These are phyloP conservation scores for Knoxia roxburghii DNA, from an alignment of 257 asterid genomes.

Conservation along the genomic window DNA sequence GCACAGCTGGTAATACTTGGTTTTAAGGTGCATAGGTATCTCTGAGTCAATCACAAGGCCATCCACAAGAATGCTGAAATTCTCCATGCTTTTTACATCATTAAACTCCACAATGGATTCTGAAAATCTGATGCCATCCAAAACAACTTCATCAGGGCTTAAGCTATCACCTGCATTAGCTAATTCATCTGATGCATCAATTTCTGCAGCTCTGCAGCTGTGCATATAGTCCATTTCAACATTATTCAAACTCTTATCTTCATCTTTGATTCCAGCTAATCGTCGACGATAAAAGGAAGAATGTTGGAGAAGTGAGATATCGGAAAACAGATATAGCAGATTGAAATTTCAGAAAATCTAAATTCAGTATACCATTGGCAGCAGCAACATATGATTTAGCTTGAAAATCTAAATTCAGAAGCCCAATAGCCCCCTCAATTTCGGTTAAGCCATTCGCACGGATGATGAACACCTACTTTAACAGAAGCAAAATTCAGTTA, in stretches of 20 bases:
- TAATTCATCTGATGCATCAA: constrained; percentile 12
- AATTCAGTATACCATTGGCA: constrained; percentile 22
- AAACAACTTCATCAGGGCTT: constrained; percentile 25
- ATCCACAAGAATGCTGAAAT: constrained; percentile 44
- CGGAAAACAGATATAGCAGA: not conserved
- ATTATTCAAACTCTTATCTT: constrained; percentile 5
- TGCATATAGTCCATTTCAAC: constrained; percentile 11
- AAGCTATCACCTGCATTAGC: constrained; percentile 8
- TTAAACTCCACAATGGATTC: constrained; percentile 25
- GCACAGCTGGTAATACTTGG: constrained; percentile 55
- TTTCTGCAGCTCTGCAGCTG: constrained; percentile 10
- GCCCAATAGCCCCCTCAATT: constrained; percentile 39
- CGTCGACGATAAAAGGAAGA: not conserved
- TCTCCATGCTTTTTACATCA: constrained; percentile 36
- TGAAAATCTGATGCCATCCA: constrained; percentile 27
- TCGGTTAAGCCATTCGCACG: constrained; percentile 38
- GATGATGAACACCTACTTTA: constrained; percentile 48
- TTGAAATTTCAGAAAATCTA: not conserved
- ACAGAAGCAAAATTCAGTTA: not conserved
- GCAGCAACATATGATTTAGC: constrained; percentile 17
- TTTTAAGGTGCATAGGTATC: constrained; percentile 29
- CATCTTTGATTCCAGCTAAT: not conserved
- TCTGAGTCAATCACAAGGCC: constrained; percentile 46
- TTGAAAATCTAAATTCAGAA: constrained; percentile 30
- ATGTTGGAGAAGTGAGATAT: too few relatives aligned